Conservation (phyloP, 345 rosid genomes). For the Gynandropsis gynandra region DNA sequence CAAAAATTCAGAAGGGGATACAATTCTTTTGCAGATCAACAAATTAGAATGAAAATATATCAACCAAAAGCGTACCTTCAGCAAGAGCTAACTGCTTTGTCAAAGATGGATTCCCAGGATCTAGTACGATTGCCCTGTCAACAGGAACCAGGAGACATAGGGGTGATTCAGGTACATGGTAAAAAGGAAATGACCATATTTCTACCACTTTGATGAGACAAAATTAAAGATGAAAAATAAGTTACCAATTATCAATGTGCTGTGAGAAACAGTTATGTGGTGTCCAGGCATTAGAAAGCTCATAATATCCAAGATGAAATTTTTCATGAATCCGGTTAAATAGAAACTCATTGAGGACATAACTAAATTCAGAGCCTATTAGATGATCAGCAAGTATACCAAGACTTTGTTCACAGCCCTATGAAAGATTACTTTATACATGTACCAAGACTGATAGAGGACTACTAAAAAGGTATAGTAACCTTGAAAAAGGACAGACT, state of each 20-base stretch:
- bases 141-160: conserved; percentile 7
- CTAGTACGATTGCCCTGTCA: conserved; percentile 86
- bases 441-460: conserved; percentile 8
- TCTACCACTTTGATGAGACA: conserved; percentile 10
- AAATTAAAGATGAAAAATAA: conserved; percentile 16
- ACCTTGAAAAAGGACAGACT: conserved; percentile 8
- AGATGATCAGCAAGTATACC: conserved; percentile 13
- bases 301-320: conserved; percentile 6
- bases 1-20: conserved; percentile 1
- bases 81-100: conserved; percentile 68
- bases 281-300: conserved; percentile 5
- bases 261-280: conserved; percentile 8
- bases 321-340: conserved; percentile 6
- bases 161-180: conserved; percentile 12
- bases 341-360: conserved; percentile 10
- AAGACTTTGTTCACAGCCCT: conserved; percentile 14
- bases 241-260: conserved; percentile 3
- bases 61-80: conserved; percentile 51
- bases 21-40: no score
- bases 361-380: conserved; percentile 10
- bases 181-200: no score
- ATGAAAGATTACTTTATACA: conserved; percentile 10
- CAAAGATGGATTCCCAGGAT: conserved; percentile 71
- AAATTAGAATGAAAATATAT: no score
- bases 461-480: background rate